phyloP scores from a whole-genome alignment of 352 stramenopile species.

The Phytophthora pseudosyringae region DNA sequence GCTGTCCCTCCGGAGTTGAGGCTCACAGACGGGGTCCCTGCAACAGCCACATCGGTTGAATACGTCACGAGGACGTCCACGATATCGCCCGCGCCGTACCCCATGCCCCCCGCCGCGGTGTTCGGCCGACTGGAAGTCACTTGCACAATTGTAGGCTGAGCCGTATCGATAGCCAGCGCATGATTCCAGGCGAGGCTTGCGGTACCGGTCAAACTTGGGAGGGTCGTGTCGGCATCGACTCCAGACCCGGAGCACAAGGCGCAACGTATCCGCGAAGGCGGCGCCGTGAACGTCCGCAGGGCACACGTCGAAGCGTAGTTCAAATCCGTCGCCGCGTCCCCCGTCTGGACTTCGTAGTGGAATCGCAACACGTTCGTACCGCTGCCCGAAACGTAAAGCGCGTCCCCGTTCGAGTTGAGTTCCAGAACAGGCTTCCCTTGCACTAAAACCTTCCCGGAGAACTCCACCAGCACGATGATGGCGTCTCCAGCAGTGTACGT shows the following conservation, averaged over 20 bases:
- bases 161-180: conserved; percentile 51
- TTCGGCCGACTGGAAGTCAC: conserved; percentile 54
- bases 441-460: conserved; percentile 58
- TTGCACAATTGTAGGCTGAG: conserved; percentile 41
- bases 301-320: conserved; percentile 62
- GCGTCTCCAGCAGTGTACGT: conserved; percentile 72
- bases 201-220: conserved; percentile 34
- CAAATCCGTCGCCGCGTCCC: conserved; percentile 48
- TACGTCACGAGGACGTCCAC: conserved; percentile 75
- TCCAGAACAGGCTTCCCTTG: conserved; percentile 61
- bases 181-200: conserved; percentile 44
- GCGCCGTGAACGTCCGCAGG: conserved; percentile 39
- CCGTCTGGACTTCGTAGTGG: conserved; percentile 62
- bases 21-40: conserved; percentile 44
- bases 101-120: conserved; percentile 32
- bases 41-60: conserved; percentile 59
- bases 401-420: conserved; percentile 70
- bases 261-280: conserved; percentile 34
- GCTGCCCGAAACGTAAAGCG: conserved; percentile 55
- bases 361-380: conserved; percentile 59
- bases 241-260: conserved; percentile 21
- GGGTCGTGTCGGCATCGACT: conserved; percentile 45
- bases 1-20: conserved; percentile 62
- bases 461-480: conserved; percentile 61
- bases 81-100: conserved; percentile 74